These are phyloP conservation scores for Oryza punctata DNA, from an alignment of 176 grass and related monocot species.

Conservation along the genomic window DNA sequence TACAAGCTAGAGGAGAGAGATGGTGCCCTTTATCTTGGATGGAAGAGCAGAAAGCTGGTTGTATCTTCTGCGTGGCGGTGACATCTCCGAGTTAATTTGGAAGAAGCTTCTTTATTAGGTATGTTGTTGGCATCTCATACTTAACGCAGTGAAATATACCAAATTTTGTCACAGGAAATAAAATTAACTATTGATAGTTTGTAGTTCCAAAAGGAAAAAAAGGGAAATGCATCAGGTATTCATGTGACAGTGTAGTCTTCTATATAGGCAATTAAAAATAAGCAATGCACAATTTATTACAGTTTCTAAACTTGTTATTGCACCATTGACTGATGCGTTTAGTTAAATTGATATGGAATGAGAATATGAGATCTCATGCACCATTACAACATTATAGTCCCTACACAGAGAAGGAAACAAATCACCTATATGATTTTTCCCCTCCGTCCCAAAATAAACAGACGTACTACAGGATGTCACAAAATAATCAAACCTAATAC, in stretches of 20 bases:
- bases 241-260: neutral
- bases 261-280: neutral
- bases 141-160: neutral
- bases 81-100: constrained; percentile 22
- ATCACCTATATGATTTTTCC: neutral
- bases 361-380: neutral
- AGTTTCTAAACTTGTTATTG: neutral
- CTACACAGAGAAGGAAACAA: neutral
- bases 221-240: neutral
- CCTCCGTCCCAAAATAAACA: too few species aligned
- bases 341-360: neutral
- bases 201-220: neutral
- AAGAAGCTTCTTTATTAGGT: constrained; percentile 45
- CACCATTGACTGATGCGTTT: constrained; percentile 8
- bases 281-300: neutral
- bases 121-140: constrained; percentile 32
- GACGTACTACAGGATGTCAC: too few species aligned
- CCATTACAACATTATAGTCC: neutral
- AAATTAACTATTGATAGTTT: constrained; percentile 8
- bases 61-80: constrained; percentile 62
- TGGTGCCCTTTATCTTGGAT: constrained; percentile 59
- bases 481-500: too few species aligned
- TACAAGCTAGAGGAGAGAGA: constrained; percentile 57
- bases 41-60: constrained; percentile 60
- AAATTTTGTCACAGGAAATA: constrained; percentile 9